These are phyloP conservation scores for Tetrahymena thermophila DNA, from an alignment of 73 alveolate genomes.

Conservation along the genomic window DNA sequence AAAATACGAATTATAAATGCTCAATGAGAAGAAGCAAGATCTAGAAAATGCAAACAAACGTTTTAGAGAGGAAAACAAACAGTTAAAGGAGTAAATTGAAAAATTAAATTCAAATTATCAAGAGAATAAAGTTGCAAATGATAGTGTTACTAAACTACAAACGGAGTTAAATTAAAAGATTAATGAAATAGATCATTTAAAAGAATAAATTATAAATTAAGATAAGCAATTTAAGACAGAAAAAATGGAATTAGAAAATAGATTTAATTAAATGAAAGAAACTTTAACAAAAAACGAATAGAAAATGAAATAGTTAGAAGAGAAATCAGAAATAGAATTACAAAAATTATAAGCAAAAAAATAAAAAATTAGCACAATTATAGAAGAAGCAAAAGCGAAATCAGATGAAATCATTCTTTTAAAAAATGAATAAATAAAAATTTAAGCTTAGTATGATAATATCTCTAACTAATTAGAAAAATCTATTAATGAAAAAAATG, in stretches of 20 bases:
- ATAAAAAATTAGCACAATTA: not conserved
- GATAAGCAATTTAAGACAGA: not conserved
- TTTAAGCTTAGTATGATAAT: not conserved
- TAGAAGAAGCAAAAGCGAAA: not conserved
- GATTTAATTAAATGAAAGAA: not conserved
- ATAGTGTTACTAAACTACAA: too few species aligned
- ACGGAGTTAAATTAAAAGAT: not conserved
- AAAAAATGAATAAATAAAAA: not conserved
- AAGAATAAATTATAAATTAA: not conserved
- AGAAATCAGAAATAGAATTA: not conserved
- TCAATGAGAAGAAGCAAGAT: not conserved
- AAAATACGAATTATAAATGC: not conserved
- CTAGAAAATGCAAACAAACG: not conserved
- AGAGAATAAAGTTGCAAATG: not conserved
- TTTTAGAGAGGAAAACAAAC: not conserved
- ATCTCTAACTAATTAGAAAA: not conserved
- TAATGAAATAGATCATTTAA: not conserved
- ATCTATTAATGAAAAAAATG: not conserved
- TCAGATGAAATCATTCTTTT: not conserved
- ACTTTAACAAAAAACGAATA: not conserved
- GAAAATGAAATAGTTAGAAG: not conserved
- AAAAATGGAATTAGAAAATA: not conserved
- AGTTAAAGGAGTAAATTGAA: not conserved
- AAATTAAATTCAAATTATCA: not conserved
- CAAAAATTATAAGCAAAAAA: not conserved